Evolutionary conservation across 495 filamentous ascomycete species (phyloP), one percentile per base, ranked within the genome.

Genomic region (Aspergillus kassunensis): DNA sequence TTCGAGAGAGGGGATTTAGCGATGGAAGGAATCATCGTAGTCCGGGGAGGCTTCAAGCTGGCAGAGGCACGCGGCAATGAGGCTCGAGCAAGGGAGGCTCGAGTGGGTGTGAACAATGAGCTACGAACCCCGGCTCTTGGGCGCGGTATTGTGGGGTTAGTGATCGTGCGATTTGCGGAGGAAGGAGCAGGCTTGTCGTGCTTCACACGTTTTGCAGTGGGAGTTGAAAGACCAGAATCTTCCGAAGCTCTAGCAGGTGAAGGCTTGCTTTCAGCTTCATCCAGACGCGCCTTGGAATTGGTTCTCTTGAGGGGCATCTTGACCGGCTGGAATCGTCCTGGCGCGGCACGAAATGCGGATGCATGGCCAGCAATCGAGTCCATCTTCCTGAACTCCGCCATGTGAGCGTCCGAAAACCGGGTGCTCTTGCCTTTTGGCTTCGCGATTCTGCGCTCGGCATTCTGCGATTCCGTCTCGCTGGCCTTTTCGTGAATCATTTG

Each of bases 371-470:
- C 88, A 66, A 97, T 97, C 10, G 90, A 95, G 59, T 95, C 90
- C 91, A 97, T 95, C 76, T 93, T 97, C 69, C 87, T 89, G 73
- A 97, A 97, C 61, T 91, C 78, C 43, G 83, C 80, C 81, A 87
- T 87, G 63, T 97, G 91, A 43, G 79, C 81, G 49, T 88, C 82
- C 59, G 88, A 95, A 70, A 84, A 97, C 4, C 91, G 79, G 31
- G 82, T 72, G 40, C 79, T 75, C 64, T 85, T 92, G 44, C 89
- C 86, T 68, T 86, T 93, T 16, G 91, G 80, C 41, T 79, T 76
- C 5, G 85, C 89, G 54, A 95, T 88, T 68, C 82, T 90, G 51
- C 90, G 84, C 12, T 71, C 77, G 39, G 78, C 74, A 5, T 54
- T 56, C 36, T 68, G 59, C 7, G 62, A 48, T 29, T 40, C 18